Percentiles rank a stretch among this genome's conserved stretches.
These are phyloP conservation scores for Calonectria hawksworthii DNA, from an alignment of 2,329 filamentous ascomycete species.

Conservation along the genomic window DNA sequence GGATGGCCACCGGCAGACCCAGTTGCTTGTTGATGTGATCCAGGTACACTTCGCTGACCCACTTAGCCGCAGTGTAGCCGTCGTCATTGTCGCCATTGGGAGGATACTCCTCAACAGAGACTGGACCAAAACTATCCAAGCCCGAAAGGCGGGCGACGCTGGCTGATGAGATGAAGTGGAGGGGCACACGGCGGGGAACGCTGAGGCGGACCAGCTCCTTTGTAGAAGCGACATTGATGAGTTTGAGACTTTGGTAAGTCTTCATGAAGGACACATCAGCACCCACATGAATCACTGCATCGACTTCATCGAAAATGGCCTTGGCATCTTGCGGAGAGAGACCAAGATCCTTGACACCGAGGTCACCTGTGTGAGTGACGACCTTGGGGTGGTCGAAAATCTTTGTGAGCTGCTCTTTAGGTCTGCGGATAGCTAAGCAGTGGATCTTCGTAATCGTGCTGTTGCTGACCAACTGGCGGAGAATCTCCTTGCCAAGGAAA, in stretches of 20 bases:
- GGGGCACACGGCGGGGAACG: conserved; percentile 38
- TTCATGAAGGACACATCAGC: conserved; percentile 53
- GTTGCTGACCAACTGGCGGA: conserved; percentile 52
- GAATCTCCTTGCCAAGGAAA: conserved; percentile 44
- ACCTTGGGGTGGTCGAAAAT: conserved; percentile 46
- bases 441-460: conserved; percentile 54
- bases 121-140: not conserved
- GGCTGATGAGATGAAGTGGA: conserved; percentile 54
- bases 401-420: not conserved
- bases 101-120: not conserved
- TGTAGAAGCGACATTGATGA: conserved; percentile 48
- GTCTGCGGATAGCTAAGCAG: conserved; percentile 57
- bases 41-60: conserved; percentile 51
- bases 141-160: conserved; percentile 12
- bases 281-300: conserved; percentile 66
- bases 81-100: conserved; percentile 21
- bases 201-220: conserved; percentile 40
- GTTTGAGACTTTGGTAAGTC: conserved; percentile 45
- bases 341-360: conserved; percentile 53
- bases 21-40: not conserved
- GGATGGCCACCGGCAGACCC: not conserved
- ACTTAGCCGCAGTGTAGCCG: conserved; percentile 53
- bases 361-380: conserved; percentile 52
- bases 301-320: conserved; percentile 47
- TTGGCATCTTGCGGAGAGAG: conserved; percentile 48